phyloP scores from a whole-genome alignment of 148 eudicot genomes.

The Rhododendron mucronatum region DNA sequence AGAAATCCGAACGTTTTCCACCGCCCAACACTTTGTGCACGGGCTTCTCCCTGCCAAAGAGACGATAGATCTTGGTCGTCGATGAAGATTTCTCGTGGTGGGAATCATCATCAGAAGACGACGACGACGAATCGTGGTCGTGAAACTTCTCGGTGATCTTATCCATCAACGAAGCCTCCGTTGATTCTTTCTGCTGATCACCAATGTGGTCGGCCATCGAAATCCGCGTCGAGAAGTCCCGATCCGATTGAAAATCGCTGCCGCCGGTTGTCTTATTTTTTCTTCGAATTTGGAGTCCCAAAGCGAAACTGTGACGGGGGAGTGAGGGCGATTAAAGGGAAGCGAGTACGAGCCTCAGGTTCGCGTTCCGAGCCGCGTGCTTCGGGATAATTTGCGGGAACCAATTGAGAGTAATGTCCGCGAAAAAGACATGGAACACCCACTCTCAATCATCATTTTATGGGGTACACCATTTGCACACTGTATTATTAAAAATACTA shows the following conservation, averaged over 20 bases:
- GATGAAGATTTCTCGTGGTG: conserved; percentile 27
- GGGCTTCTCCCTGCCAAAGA: conserved; percentile 70
- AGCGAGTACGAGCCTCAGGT: background rate
- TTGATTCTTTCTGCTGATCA: conserved; percentile 22
- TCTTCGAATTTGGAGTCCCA: background rate
- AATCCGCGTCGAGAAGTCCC: background rate
- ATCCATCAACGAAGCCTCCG: conserved; percentile 48
- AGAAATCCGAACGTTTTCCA: conserved; percentile 39
- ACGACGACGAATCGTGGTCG: conserved; percentile 34
- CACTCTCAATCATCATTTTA: background rate
- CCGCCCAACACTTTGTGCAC: conserved; percentile 60
- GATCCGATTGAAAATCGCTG: background rate
- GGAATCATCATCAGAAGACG: conserved; percentile 46
- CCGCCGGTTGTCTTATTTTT: conserved; percentile 6
- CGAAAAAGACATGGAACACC: background rate
- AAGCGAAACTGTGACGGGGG: background rate
- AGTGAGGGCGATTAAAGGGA: background rate
- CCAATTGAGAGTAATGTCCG: background rate
- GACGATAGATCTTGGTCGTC: conserved; percentile 51
- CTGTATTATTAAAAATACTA: too few species aligned
- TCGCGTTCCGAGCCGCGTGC: background rate
- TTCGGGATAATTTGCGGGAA: background rate
- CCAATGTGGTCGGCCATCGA: conserved; percentile 47
- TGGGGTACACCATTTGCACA: too few species aligned
- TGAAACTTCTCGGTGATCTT: conserved; percentile 61